These are phyloP conservation scores for Yarrowia osloensis DNA, from an alignment of 805 yeast genomes.

Conservation along the genomic window DNA sequence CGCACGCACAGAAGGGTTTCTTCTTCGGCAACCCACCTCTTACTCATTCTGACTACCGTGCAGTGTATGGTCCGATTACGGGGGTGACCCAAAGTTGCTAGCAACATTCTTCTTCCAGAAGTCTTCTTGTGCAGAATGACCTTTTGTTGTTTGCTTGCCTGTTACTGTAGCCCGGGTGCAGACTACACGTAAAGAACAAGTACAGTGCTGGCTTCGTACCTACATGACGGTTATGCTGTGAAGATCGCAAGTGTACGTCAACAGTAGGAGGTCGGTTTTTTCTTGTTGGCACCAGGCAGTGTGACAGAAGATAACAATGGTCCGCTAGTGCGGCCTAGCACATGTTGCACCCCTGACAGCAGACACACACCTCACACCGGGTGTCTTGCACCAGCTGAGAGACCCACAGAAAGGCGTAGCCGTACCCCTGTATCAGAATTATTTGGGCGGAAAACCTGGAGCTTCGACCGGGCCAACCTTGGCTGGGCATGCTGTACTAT, in stretches of 20 bases:
- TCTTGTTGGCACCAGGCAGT: too few species aligned
- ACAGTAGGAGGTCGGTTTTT: too few species aligned
- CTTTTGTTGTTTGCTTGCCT: constrained; percentile 8
- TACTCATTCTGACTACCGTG: not conserved
- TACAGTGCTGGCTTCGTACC: constrained; percentile 3
- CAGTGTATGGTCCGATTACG: not conserved
- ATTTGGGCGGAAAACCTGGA: not conserved
- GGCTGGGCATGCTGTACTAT: not conserved
- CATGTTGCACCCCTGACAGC: constrained; percentile 1
- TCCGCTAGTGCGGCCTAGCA: not conserved
- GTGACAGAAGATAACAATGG: not conserved
- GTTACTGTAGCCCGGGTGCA: not conserved
- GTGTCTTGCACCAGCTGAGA: not conserved
- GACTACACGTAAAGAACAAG: constrained; percentile 7
- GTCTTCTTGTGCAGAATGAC: not conserved
- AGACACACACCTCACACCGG: not conserved
- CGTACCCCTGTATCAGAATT: constrained; percentile 24
- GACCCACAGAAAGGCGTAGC: not conserved
- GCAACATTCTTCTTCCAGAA: constrained; percentile 16
- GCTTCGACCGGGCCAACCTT: not conserved
- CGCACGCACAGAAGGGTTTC: not conserved
- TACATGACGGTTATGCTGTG: constrained; percentile 23
- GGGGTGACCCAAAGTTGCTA: not conserved
- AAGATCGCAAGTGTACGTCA: not conserved
- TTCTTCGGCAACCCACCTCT: not conserved